Conservation (phyloP, 108 stramenopile species). For the Nitzschia sp. region DNA sequence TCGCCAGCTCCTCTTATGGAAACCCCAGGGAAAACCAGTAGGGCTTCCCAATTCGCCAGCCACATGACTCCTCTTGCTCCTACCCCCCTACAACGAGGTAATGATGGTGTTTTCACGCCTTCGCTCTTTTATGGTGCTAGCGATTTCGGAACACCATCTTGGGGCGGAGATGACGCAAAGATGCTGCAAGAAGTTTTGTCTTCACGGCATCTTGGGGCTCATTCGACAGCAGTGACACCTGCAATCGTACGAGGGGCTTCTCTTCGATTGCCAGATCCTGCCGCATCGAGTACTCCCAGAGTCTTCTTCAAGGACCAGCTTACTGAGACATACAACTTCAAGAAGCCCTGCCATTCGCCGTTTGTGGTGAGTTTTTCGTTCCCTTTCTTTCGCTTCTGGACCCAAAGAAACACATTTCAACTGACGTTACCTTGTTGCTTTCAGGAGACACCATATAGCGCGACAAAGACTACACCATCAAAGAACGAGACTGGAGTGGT, state of each 20-base stretch:
- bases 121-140: neutral
- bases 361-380: neutral
- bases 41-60: neutral
- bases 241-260: neutral
- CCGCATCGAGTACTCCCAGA: slow-evolving; percentile 25
- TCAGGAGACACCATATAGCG: slow-evolving; percentile 25
- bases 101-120: slow-evolving; percentile 5
- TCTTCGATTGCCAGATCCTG: neutral
- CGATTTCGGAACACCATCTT: slow-evolving; percentile 26
- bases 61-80: slow-evolving; percentile 28
- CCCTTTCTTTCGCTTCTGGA: too few species aligned
- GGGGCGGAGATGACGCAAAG: slow-evolving; percentile 41
- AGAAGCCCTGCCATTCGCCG: neutral
- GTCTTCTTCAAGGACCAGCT: slow-evolving; percentile 40
- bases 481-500: slow-evolving; percentile 21
- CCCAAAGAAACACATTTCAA: too few species aligned
- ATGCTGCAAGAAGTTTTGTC: slow-evolving; percentile 30
- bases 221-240: slow-evolving; percentile 21
- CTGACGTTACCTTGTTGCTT: neutral
- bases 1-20: neutral
- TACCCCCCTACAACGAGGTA: slow-evolving; percentile 22
- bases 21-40: slow-evolving; percentile 11
- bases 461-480: slow-evolving; percentile 9
- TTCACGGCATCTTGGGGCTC: neutral
- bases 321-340: slow-evolving; percentile 12